Evolutionary conservation across 345 rosid genomes (phyloP).

Genomic region (Arabis hirsuta): DNA sequence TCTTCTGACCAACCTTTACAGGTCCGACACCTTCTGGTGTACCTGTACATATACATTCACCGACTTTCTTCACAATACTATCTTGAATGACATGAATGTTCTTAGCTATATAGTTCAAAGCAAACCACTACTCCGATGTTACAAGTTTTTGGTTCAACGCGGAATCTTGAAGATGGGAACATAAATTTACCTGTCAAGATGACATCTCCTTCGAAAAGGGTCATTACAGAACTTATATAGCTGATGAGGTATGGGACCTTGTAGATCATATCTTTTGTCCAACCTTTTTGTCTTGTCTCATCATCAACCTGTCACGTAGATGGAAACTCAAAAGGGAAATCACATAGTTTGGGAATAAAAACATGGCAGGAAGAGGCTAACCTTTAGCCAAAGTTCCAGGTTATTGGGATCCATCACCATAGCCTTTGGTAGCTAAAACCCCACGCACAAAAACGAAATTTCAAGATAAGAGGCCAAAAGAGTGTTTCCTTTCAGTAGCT

Average conservation of each 20-base stretch:
- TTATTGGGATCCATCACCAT: conserved; percentile 70
- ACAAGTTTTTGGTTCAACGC: conserved; percentile 3
- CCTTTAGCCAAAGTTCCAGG: conserved; percentile 94
- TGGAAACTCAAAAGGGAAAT: background rate
- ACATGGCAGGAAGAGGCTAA: conserved; percentile 27
- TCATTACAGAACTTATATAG: conserved; percentile 90
- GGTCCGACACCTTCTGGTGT: conserved; percentile 90
- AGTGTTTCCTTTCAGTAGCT: conserved; percentile 9
- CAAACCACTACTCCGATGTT: background rate
- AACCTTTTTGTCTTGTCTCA: conserved; percentile 76
- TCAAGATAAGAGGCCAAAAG: conserved; percentile 3
- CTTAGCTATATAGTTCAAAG: background rate
- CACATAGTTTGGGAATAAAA: conserved; percentile 16
- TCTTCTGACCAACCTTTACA: conserved; percentile 69
- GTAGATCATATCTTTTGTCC: conserved; percentile 87
- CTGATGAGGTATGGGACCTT: conserved; percentile 84
- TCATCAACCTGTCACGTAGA: conserved; percentile 62
- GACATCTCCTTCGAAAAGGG: conserved; percentile 85
- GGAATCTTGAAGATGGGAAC: background rate
- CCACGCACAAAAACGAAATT: conserved; percentile 2
- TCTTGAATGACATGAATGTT: background rate
- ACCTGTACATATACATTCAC: conserved; percentile 51
- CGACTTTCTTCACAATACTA: conserved; percentile 7
- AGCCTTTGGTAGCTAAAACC: conserved; percentile 64
- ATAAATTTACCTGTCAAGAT: conserved; percentile 71